These are phyloP conservation scores for Ramichloridium luteum DNA, from an alignment of 2,329 filamentous ascomycete species.

Conservation along the genomic window DNA sequence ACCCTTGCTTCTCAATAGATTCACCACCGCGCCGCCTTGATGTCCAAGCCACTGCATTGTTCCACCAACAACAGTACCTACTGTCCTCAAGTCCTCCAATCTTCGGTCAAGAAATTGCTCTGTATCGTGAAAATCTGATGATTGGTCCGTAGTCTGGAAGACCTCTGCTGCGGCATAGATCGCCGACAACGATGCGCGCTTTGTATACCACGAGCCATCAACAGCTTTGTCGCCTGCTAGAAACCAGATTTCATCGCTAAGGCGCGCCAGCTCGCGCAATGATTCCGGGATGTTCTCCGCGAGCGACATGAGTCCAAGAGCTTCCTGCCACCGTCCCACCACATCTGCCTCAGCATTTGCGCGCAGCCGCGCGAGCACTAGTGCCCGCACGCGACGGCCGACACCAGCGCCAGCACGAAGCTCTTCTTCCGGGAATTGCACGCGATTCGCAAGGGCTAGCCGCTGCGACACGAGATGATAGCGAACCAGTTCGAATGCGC, in stretches of 20 bases:
- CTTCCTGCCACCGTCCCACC: slow-evolving; percentile 76
- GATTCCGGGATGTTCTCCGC: slow-evolving; percentile 65
- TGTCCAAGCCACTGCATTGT: slow-evolving; percentile 72
- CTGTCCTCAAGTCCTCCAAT: slow-evolving; percentile 52
- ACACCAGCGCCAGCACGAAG: slow-evolving; percentile 35
- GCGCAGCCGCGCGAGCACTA: slow-evolving; percentile 66
- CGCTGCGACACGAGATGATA: slow-evolving; percentile 63
- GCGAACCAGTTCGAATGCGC: slow-evolving; percentile 67
- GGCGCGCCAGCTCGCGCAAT: slow-evolving; percentile 61
- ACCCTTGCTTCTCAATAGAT: slow-evolving; percentile 79
- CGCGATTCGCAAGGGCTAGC: slow-evolving; percentile 40
- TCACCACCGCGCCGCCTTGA: slow-evolving; percentile 62
- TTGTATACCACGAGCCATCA: slow-evolving; percentile 80
- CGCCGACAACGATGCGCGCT: slow-evolving; percentile 48
- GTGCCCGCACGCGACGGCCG: slow-evolving; percentile 51
- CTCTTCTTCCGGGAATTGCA: slow-evolving; percentile 30
- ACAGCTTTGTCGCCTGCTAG: slow-evolving; percentile 71
- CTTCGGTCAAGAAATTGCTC: slow-evolving; percentile 66
- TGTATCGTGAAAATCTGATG: slow-evolving; percentile 61
- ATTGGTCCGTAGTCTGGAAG: slow-evolving; percentile 85
- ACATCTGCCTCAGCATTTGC: slow-evolving; percentile 53
- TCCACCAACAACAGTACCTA: slow-evolving; percentile 51
- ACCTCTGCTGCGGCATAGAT: slow-evolving; percentile 67
- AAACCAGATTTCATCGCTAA: slow-evolving; percentile 89
- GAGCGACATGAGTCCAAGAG: slow-evolving; percentile 80